Conservation (phyloP, 164 flowering plant species). For the Pachysandra terminalis region DNA sequence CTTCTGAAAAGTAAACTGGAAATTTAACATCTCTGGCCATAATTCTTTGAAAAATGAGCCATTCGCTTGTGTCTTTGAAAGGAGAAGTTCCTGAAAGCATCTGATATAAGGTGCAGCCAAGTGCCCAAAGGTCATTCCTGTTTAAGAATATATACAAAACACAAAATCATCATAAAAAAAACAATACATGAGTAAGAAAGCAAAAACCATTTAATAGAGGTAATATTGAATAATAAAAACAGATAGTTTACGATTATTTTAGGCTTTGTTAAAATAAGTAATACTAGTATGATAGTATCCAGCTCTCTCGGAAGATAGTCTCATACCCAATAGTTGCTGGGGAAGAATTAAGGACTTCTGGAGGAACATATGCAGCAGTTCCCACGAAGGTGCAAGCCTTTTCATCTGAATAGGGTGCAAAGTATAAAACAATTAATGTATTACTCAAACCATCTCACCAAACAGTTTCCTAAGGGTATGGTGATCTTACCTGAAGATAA, state of each 20-base stretch:
- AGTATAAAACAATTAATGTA: conserved; percentile 8
- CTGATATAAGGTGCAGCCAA: conserved; percentile 99
- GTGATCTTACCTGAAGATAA: conserved; percentile 60
- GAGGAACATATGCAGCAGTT: conserved; percentile 99
- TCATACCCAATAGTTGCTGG: conserved; percentile 96
- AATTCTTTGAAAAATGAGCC: conserved; percentile 98
- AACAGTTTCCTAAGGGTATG: neutral
- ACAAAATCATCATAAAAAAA: conserved; percentile 1
- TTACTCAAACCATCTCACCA: neutral
- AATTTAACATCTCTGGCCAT: conserved; percentile 87
- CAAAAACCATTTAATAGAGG: neutral
- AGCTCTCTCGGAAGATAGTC: neutral
- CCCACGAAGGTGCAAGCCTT: conserved; percentile 99
- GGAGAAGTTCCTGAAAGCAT: conserved; percentile 99
- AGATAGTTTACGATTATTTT: neutral
- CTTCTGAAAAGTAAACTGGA: conserved; percentile 78
- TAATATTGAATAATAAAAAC: neutral
- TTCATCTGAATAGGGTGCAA: conserved; percentile 53
- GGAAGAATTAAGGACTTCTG: conserved; percentile 96
- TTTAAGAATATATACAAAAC: conserved; percentile 21
- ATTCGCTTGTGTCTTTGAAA: conserved; percentile 98
- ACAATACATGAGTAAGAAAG: neutral
- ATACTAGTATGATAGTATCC: neutral
- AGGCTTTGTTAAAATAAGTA: neutral
- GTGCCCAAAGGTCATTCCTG: conserved; percentile 99